Evolutionary conservation across 2,329 filamentous ascomycete genomes (phyloP).

Genomic region (Corynespora cassiicola): DNA sequence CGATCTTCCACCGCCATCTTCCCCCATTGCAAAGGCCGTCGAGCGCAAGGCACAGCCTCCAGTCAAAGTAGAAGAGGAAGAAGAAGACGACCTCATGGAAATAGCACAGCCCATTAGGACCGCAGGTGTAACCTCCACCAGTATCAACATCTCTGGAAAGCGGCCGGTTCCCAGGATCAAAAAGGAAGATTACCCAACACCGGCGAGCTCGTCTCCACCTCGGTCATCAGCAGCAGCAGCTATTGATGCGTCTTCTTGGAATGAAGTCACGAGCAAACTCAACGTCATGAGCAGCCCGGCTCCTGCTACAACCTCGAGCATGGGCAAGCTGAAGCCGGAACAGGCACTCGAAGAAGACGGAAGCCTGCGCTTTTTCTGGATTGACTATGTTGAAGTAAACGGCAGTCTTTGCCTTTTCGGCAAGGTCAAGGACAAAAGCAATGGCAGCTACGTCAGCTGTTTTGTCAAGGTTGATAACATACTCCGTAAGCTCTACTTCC

Average conservation of each 20-base stretch:
- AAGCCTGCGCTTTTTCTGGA: conserved; percentile 94
- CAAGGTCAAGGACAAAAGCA: conserved; percentile 91
- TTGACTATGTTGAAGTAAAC: conserved; percentile 91
- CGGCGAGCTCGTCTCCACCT: conserved; percentile 77
- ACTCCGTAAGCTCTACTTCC: conserved; percentile 87
- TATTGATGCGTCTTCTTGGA: conserved; percentile 87
- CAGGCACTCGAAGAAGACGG: conserved; percentile 95
- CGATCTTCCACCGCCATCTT: conserved; percentile 80
- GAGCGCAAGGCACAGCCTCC: conserved; percentile 69
- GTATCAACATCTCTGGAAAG: conserved; percentile 84
- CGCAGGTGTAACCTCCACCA: conserved; percentile 67
- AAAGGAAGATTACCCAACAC: conserved; percentile 72
- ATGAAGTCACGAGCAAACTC: conserved; percentile 81
- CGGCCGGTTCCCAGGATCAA: conserved; percentile 76
- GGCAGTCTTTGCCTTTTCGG: conserved; percentile 93
- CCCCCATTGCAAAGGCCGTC: conserved; percentile 80
- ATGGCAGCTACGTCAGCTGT: conserved; percentile 80
- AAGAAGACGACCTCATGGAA: conserved; percentile 85
- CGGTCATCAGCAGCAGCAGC: conserved; percentile 62
- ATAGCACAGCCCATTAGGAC: conserved; percentile 77
- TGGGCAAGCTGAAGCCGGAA: conserved; percentile 82
- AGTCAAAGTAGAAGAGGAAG: conserved; percentile 69
- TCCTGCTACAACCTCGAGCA: conserved; percentile 64
- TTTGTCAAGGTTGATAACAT: conserved; percentile 98
- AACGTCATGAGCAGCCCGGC: conserved; percentile 82